phyloP scores from a whole-genome alignment of 2,329 filamentous ascomycete species.

The Dissoconium aciculare region DNA sequence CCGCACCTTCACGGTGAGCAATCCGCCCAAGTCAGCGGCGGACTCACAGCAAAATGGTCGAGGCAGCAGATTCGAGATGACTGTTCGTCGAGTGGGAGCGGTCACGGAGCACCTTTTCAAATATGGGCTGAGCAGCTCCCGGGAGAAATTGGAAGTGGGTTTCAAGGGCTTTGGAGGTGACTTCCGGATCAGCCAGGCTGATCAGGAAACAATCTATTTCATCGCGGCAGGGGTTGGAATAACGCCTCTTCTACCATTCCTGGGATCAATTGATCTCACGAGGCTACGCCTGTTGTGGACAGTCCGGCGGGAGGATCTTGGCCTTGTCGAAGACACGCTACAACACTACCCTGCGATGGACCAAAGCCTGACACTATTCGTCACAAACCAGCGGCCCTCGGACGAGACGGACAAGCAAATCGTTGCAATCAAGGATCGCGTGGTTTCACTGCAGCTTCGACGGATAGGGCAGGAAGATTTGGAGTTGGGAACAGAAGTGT shows the following conservation, averaged over 20 bases:
- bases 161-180: conserved; percentile 60
- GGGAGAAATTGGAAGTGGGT: conserved; percentile 42
- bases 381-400: conserved; percentile 35
- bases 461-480: conserved; percentile 37
- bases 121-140: conserved; percentile 9
- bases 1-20: conserved; percentile 70
- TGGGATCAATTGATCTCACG: conserved; percentile 21
- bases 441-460: conserved; percentile 27
- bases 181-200: conserved; percentile 30
- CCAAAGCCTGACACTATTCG: conserved; percentile 42
- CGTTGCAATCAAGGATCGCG: conserved; percentile 15
- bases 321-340: conserved; percentile 47
- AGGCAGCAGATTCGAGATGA: conserved; percentile 51
- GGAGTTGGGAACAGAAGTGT: conserved; percentile 20
- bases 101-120: conserved; percentile 52
- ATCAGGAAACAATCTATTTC: conserved; percentile 39
- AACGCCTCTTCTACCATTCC: conserved; percentile 53
- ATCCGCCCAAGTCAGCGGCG: conserved; percentile 13
- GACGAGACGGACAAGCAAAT: conserved; percentile 19
- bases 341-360: conserved; percentile 38
- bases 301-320: conserved; percentile 45
- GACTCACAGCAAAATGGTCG: conserved; percentile 10
- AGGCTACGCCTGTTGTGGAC: conserved; percentile 53
- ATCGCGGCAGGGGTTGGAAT: conserved; percentile 71
- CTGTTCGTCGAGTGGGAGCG: conserved; percentile 51